Evolutionary conservation across 169 alveolate genomes (phyloP).

Genomic region (Eimeria tenella): DNA sequence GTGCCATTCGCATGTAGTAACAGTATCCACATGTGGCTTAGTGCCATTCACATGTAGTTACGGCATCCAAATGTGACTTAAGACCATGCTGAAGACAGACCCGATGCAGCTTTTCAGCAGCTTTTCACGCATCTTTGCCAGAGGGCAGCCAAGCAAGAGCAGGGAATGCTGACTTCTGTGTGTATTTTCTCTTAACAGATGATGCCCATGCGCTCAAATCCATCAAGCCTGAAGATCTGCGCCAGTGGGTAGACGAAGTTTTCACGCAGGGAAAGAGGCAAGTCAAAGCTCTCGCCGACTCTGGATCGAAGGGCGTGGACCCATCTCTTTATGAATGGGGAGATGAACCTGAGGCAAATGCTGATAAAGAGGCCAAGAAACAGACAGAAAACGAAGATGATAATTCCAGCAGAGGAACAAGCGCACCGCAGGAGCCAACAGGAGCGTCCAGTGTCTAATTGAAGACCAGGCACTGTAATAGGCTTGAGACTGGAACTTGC

Average conservation of each 20-base stretch:
- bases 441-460: constrained; percentile 41
- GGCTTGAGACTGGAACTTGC: too few relatives aligned
- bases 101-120: neutral
- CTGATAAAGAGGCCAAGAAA: constrained; percentile 20
- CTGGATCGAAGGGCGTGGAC: constrained; percentile 78
- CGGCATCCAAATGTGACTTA: too few relatives aligned
- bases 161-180: neutral
- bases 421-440: constrained; percentile 58
- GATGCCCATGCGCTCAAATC: constrained; percentile 75
- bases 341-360: constrained; percentile 36
- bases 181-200: constrained; percentile 60
- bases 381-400: constrained; percentile 21
- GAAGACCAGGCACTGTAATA: neutral
- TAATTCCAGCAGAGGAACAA: constrained; percentile 45
- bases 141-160: neutral
- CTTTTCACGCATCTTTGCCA: neutral
- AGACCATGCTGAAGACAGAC: too few relatives aligned
- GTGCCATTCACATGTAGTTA: too few relatives aligned
- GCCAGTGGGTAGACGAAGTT: constrained; percentile 81
- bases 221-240: constrained; percentile 76
- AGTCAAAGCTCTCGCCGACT: constrained; percentile 66
- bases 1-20: neutral
- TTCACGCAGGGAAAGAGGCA: constrained; percentile 72
- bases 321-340: constrained; percentile 72
- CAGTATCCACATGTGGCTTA: too few relatives aligned